phyloP scores from a whole-genome alignment of 441 rosid genomes.

The Manihot esculenta region DNA sequence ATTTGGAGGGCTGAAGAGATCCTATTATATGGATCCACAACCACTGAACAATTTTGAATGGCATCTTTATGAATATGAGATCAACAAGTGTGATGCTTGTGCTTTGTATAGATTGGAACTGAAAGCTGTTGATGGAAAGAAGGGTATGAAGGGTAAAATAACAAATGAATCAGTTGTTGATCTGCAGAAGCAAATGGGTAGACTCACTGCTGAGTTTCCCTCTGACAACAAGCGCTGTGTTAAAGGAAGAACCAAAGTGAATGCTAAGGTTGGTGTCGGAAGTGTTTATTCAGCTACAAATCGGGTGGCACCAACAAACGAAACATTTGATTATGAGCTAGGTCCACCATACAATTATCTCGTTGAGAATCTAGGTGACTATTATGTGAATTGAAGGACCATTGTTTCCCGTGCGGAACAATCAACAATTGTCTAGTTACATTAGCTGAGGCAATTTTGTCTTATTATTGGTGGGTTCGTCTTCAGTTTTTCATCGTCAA shows the following conservation, averaged over 20 bases:
- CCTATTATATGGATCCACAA: conserved; percentile 99
- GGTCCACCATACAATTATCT: conserved; percentile 68
- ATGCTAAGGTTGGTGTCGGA: conserved; percentile 45
- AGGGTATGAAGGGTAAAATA: conserved; percentile 70
- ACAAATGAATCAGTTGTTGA: conserved; percentile 84
- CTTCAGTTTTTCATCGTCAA: conserved; percentile 27
- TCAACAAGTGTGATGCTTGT: conserved; percentile 88
- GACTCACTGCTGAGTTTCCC: conserved; percentile 91
- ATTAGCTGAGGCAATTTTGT: conserved; percentile 23
- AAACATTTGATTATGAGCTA: conserved; percentile 53
- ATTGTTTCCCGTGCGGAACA: conserved; percentile 15
- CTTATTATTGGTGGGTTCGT: conserved; percentile 22
- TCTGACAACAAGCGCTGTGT: conserved; percentile 67
- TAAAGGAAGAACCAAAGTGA: conserved; percentile 66
- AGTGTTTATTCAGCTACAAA: conserved; percentile 47
- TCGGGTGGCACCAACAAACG: conserved; percentile 46
- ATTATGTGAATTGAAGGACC: conserved; percentile 38
- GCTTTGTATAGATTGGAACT: conserved; percentile 93
- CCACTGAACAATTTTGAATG: conserved; percentile 86
- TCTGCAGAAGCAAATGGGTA: conserved; percentile 98
- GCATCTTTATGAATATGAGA: conserved; percentile 98
- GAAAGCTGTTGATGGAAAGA: conserved; percentile 93
- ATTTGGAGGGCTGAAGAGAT: conserved; percentile 92
- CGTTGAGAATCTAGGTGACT: conserved; percentile 58
- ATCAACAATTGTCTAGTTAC: conserved; percentile 21